phyloP scores from a whole-genome alignment of 2,329 filamentous ascomycete genomes.

The Daldinia sp. region DNA sequence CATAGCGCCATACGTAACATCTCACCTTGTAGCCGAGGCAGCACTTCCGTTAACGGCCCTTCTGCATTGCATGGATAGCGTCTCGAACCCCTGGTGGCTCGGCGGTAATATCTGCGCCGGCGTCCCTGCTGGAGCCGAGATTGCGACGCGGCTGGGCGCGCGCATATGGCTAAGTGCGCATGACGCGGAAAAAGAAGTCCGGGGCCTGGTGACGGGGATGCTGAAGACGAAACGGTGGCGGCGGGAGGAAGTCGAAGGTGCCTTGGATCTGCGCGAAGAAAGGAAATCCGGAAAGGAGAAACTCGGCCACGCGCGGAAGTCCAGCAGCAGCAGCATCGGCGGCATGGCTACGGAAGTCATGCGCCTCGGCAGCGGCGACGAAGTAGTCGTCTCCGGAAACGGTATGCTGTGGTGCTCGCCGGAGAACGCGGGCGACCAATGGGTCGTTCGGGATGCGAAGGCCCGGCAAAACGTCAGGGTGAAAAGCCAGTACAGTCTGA shows the following conservation, averaged over 20 bases:
- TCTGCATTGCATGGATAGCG: constrained; percentile 72
- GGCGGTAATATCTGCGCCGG: constrained; percentile 70
- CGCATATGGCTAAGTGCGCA: constrained; percentile 72
- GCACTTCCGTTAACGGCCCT: constrained; percentile 73
- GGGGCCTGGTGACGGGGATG: constrained; percentile 64
- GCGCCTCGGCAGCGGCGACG: constrained; percentile 58
- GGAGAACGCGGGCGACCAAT: constrained; percentile 24
- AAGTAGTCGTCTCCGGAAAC: constrained; percentile 57
- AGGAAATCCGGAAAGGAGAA: constrained; percentile 11
- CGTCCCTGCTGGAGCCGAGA: constrained; percentile 67
- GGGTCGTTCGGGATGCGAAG: constrained; percentile 20
- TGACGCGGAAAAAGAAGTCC: constrained; percentile 69
- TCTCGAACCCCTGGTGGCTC: constrained; percentile 71
- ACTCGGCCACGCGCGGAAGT: constrained; percentile 40
- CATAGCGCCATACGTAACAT: constrained; percentile 67
- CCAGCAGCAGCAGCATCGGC: constrained; percentile 27
- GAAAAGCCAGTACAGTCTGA: constrained; percentile 11
- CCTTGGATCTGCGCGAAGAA: constrained; percentile 36
- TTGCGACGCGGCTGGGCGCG: constrained; percentile 65
- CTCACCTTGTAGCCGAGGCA: constrained; percentile 66
- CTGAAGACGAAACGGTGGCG: constrained; percentile 61
- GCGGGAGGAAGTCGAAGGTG: constrained; percentile 59
- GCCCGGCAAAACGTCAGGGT: not conserved
- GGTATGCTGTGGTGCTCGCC: constrained; percentile 51
- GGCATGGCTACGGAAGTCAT: constrained; percentile 56